Evolutionary conservation across 176 grass and related monocot genomes (phyloP), one percentile per base, ranked within the genome.

Genomic region (Bothriochloa decipiens): DNA sequence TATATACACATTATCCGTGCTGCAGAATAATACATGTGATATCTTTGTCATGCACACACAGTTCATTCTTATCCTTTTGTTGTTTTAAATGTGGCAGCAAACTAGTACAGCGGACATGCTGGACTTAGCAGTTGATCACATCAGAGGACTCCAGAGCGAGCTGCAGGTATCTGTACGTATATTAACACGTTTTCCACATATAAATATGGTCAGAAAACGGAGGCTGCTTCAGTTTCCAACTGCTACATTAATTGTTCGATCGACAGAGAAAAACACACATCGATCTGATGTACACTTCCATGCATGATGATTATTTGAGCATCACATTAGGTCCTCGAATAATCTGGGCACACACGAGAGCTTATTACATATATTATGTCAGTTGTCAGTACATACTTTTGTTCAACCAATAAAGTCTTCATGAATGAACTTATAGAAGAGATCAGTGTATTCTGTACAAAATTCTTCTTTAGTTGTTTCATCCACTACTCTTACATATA

Each of bases 71-170:
- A 1, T 11, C 20, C 66, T 45, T n/a, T 14, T 67, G 14, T 57
- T n/a, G 40, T 37, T 60, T 7, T 35, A 70, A 73, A 42, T 78
- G 46, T 87, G 61, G 58, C 85, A 94, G 92, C 92, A 94, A 94
- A 91, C 89, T 14, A 94, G 78, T 4, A 89, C 89, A 9, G 68
- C 88, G 17, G 89, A 94, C 75, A 89, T 91, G 86, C 87, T 91
- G 77, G 92, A 94, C 16, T 1, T 91, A 42, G 89, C 89, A 52
- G 80, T 91, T 41, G 88, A 88, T 57, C 86, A 89, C 32, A 89
- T 91, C 66, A 91, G 79, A 78, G 83, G 73, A 82, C 70, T 94
- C 55, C 83, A 94, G 74, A 84, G 22, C 28, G 86, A 91, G 66
- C 58, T 94, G 47, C 63, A 90, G 89, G 92, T 93, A 85, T 43